Evolutionary conservation across 1,284 basidiomycete genomes (phyloP).

Genomic region (Bjerkandera adusta): DNA sequence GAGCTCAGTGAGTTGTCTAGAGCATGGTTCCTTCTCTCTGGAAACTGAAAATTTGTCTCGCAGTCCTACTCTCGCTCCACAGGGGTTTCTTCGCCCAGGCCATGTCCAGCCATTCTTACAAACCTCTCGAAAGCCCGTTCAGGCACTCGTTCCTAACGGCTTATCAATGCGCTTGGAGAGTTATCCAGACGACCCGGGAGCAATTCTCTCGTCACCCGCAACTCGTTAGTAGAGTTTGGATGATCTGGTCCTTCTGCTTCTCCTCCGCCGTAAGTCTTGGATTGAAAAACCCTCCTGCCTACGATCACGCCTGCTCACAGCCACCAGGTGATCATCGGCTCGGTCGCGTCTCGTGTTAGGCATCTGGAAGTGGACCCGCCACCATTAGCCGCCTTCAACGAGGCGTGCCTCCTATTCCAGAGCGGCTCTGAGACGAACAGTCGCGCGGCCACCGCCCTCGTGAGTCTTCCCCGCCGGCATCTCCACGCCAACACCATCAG

Average conservation of each 20-base stretch:
- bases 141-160: conserved; percentile 30
- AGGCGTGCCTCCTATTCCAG: conserved; percentile 27
- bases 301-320: background rate
- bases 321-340: conserved; percentile 26
- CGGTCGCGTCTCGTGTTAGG: conserved; percentile 22
- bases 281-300: background rate
- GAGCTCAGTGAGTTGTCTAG: conserved; percentile 39
- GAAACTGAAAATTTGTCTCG: background rate
- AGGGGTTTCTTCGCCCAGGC: conserved; percentile 33
- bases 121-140: conserved; percentile 30
- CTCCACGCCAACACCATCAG: background rate
- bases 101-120: conserved; percentile 26
- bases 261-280: conserved; percentile 28
- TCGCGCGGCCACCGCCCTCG: conserved; percentile 24
- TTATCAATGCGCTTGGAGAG: conserved; percentile 26
- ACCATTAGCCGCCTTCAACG: conserved; percentile 28
- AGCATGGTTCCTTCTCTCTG: background rate
- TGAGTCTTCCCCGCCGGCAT: conserved; percentile 11
- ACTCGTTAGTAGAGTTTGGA: conserved; percentile 28
- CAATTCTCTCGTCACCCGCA: conserved; percentile 20
- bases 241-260: conserved; percentile 29
- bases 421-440: conserved; percentile 23
- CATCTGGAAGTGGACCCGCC: conserved; percentile 25
- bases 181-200: conserved; percentile 22
- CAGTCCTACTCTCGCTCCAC: conserved; percentile 32